A percentile compares a stretch with the other conserved stretches of the same genome.
Conservation (phyloP, 192 early-diverging fungal species). For the Coemansia sp. region DNA sequence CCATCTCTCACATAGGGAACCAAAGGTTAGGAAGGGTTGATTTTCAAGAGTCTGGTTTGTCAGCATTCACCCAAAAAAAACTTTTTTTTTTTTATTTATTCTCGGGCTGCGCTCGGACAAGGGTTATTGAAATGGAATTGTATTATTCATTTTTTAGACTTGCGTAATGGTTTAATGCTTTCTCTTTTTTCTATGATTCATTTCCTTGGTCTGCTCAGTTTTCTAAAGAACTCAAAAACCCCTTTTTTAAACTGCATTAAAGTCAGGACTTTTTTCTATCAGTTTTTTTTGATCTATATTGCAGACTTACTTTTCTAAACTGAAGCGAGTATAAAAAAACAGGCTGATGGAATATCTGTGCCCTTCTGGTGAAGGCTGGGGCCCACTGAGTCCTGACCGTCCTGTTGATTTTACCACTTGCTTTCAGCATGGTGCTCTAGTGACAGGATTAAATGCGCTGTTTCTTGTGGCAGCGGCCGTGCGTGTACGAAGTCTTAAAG, state of each 20-base stretch:
- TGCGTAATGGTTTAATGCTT: background rate
- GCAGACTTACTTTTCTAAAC: background rate
- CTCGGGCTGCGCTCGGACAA: background rate
- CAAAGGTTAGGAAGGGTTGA: background rate
- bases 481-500: constrained; percentile 14
- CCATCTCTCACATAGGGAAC: background rate
- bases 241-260: background rate
- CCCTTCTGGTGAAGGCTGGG: constrained; percentile 51
- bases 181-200: background rate
- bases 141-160: background rate
- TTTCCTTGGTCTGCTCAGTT: background rate
- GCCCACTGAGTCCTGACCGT: constrained; percentile 46
- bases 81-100: background rate
- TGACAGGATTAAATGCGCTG: constrained; percentile 15
- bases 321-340: background rate
- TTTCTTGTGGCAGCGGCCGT: constrained; percentile 26
- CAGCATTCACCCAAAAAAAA: background rate
- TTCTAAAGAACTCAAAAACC: background rate
- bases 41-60: background rate
- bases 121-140: background rate
- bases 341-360: constrained; percentile 16
- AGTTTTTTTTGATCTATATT: background rate
- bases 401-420: constrained; percentile 49
- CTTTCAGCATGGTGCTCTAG: constrained; percentile 41
- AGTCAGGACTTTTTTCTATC: background rate